Evolutionary conservation across 192 early-diverging fungal genomes (phyloP).

Genomic region (Hyaloraphidium curvatum): DNA sequence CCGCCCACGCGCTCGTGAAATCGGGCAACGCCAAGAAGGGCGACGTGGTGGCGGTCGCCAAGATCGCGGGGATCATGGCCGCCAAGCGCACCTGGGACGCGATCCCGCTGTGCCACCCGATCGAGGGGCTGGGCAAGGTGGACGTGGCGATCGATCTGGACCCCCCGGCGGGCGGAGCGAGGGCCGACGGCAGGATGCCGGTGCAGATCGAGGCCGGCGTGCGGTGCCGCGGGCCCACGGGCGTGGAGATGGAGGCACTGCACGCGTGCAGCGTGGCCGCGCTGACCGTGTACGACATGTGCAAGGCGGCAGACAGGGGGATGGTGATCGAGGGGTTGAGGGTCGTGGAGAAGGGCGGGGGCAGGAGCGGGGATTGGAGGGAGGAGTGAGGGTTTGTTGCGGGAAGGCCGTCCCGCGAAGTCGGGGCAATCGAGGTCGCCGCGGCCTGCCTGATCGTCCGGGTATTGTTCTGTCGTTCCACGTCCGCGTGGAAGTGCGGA

Average conservation of each 20-base stretch:
- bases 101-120: background rate
- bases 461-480: no score
- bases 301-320: constrained; percentile 3
- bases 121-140: background rate
- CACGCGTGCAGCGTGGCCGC: background rate
- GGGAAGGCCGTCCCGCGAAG: no score
- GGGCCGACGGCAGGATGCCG: background rate
- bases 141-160: background rate
- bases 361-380: background rate
- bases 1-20: background rate
- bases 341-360: background rate
- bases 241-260: background rate
- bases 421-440: no score
- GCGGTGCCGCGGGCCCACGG: background rate
- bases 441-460: no score
- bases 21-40: background rate
- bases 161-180: background rate
- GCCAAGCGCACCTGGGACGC: constrained; percentile 1
- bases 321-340: background rate
- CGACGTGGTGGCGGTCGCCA: constrained; percentile 2
- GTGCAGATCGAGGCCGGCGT: background rate
- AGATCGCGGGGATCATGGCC: background rate
- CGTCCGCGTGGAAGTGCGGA: no score
- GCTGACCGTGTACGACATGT: background rate
- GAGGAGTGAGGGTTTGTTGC: background rate